A percentile compares a stretch with the other conserved stretches of the same genome.
Evolutionary conservation across 192 early-diverging fungal species (phyloP).

Genomic region (Podila clonocystis): DNA sequence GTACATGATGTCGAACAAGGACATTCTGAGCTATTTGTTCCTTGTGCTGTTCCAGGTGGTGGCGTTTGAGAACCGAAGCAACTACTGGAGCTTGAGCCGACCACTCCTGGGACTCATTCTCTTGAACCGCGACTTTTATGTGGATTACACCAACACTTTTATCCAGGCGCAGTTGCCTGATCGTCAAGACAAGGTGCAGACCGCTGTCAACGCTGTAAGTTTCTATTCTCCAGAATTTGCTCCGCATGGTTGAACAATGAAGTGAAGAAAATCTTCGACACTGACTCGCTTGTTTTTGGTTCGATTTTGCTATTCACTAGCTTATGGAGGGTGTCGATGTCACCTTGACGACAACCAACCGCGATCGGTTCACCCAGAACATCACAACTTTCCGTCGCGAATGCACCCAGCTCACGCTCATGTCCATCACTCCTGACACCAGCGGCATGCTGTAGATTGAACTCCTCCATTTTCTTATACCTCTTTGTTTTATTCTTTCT

Average conservation of each 20-base stretch:
- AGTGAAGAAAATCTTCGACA: not conserved
- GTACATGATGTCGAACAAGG: conserved; percentile 63
- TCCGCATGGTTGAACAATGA: no score
- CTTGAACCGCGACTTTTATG: conserved; percentile 73
- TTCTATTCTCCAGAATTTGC: not conserved
- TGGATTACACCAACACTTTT: conserved; percentile 63
- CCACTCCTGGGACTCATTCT: conserved; percentile 84
- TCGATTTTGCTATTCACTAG: not conserved
- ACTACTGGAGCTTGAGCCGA: conserved; percentile 85
- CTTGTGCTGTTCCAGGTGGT: conserved; percentile 75
- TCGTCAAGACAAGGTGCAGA: conserved; percentile 56
- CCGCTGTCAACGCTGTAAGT: conserved; percentile 44
- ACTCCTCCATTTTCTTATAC: conserved; percentile 43
- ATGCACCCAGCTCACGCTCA: conserved; percentile 51
- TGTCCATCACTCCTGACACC: conserved; percentile 18
- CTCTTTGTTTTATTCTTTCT: not conserved
- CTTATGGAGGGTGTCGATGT: conserved; percentile 69
- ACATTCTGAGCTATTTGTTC: conserved; percentile 73
- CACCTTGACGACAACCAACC: conserved; percentile 59
- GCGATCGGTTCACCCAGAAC: conserved; percentile 77
- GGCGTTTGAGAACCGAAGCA: conserved; percentile 82
- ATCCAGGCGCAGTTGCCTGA: conserved; percentile 63
- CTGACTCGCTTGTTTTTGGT: not conserved
- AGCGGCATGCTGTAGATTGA: conserved; percentile 48
- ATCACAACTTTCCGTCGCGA: conserved; percentile 62